phyloP scores from a whole-genome alignment of 805 yeast species.

The Ogataea trehaloabstinens region DNA sequence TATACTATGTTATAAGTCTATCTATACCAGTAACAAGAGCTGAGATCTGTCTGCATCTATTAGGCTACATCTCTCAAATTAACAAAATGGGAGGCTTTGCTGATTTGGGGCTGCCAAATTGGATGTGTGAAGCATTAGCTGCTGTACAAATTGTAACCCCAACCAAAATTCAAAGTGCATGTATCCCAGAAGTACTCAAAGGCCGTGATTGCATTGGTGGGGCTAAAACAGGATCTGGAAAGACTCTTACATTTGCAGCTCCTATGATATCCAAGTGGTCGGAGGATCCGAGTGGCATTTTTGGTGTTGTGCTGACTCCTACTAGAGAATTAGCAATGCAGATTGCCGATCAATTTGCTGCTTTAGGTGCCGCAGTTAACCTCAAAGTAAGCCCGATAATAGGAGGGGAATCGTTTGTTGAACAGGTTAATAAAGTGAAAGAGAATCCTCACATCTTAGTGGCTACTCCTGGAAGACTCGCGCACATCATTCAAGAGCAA shows the following conservation, averaged over 20 bases:
- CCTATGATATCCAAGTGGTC: conserved; percentile 96
- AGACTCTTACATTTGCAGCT: conserved; percentile 96
- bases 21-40: too few species aligned
- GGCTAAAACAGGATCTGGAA: conserved; percentile 97
- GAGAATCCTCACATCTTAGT: conserved; percentile 88
- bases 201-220: conserved; percentile 97
- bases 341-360: conserved; percentile 94
- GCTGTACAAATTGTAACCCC: conserved; percentile 85
- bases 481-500: conserved; percentile 84
- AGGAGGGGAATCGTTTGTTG: conserved; percentile 94
- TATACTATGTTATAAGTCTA: too few species aligned
- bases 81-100: conserved; percentile 21
- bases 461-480: conserved; percentile 96
- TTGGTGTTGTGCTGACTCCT: conserved; percentile 86
- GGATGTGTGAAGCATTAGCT: conserved; percentile 78
- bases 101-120: conserved; percentile 71
- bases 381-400: conserved; percentile 79
- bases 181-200: conserved; percentile 80
- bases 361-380: conserved; percentile 87
- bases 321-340: conserved; percentile 93
- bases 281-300: conserved; percentile 90
- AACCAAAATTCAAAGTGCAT: conserved; percentile 80
- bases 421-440: conserved; percentile 80
- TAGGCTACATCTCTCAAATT: too few species aligned
- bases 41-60: too few species aligned